phyloP scores from a whole-genome alignment of 495 filamentous ascomycete genomes.

The Schizothecium vesticola region DNA sequence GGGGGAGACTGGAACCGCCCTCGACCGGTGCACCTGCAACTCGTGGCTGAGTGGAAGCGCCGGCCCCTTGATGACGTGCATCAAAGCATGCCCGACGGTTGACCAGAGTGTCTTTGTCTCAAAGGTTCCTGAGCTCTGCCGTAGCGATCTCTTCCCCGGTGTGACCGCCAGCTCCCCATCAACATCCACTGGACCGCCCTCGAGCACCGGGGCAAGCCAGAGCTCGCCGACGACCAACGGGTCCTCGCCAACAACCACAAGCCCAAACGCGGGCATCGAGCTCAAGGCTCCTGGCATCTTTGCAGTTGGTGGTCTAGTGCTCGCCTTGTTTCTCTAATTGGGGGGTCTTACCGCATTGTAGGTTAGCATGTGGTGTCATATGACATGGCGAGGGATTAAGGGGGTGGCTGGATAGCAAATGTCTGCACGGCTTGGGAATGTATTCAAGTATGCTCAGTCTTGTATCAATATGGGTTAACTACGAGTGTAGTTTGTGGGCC shows the following conservation, averaged over 20 bases:
- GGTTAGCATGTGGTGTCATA: too few species aligned
- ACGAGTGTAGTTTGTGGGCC: too few species aligned
- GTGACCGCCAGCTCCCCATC: not conserved
- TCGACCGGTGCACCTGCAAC: not conserved
- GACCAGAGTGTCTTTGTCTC: not conserved
- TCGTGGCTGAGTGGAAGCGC: not conserved
- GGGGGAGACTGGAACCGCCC: not conserved
- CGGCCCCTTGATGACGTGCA: not conserved
- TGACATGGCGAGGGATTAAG: not conserved
- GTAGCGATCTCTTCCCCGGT: not conserved
- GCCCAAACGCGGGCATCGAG: not conserved
- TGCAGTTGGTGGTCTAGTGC: not conserved
- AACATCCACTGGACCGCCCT: not conserved
- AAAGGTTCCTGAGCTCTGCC: not conserved
- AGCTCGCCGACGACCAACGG: not conserved
- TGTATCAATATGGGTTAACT: too few species aligned
- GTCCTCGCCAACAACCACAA: not conserved
- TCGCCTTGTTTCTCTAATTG: not conserved
- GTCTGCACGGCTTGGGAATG: too few species aligned
- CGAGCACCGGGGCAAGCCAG: not conserved
- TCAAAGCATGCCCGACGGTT: not conserved
- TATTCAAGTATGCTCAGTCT: too few species aligned
- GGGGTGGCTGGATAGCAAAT: too few species aligned
- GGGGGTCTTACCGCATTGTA: too few species aligned
- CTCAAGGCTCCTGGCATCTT: not conserved